Percentiles rank a stretch among this genome's conserved stretches.
These are phyloP conservation scores for Colletotrichum abscissum DNA, from an alignment of 2,329 filamentous ascomycete species.

Conservation along the genomic window DNA sequence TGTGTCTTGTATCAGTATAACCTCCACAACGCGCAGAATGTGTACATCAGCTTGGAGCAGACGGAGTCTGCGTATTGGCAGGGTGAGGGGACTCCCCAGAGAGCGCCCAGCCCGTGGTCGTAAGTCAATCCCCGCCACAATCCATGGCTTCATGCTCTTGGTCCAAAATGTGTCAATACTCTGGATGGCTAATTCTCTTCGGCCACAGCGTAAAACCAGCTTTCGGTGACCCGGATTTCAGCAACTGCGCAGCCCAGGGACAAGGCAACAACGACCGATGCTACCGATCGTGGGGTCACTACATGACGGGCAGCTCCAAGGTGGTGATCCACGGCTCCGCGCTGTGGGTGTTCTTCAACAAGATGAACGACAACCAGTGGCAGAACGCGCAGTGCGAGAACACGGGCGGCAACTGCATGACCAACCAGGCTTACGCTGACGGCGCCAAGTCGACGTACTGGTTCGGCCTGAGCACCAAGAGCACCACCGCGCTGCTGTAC, in stretches of 20 bases:
- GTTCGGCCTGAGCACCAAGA: conserved; percentile 44
- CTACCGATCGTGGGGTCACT: conserved; percentile 40
- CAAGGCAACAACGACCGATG: conserved; percentile 40
- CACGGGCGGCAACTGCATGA: conserved; percentile 41
- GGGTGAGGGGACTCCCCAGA: conserved; percentile 43
- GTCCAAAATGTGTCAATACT: conserved; percentile 42
- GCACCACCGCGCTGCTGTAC: conserved; percentile 43
- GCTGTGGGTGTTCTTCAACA: conserved; percentile 50
- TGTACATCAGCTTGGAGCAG: conserved; percentile 58
- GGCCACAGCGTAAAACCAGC: conserved; percentile 29
- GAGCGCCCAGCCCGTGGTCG: conserved; percentile 53
- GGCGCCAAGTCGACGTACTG: conserved; percentile 40
- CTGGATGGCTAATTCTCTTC: conserved; percentile 33
- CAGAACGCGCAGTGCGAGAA: conserved; percentile 38
- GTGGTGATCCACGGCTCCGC: conserved; percentile 47
- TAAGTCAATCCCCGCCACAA: conserved; percentile 12
- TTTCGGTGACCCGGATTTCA: conserved; percentile 39
- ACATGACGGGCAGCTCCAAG: conserved; percentile 39
- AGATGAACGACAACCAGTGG: conserved; percentile 41
- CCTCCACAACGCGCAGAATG: conserved; percentile 54
- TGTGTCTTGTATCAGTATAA: conserved; percentile 64
- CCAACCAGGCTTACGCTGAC: conserved; percentile 40
- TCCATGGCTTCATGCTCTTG: conserved; percentile 38
- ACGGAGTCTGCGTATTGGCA: conserved; percentile 59
- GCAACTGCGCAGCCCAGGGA: conserved; percentile 36